These are phyloP conservation scores for Epichloe bromicola DNA, from an alignment of 2,329 filamentous ascomycete genomes.

Conservation along the genomic window DNA sequence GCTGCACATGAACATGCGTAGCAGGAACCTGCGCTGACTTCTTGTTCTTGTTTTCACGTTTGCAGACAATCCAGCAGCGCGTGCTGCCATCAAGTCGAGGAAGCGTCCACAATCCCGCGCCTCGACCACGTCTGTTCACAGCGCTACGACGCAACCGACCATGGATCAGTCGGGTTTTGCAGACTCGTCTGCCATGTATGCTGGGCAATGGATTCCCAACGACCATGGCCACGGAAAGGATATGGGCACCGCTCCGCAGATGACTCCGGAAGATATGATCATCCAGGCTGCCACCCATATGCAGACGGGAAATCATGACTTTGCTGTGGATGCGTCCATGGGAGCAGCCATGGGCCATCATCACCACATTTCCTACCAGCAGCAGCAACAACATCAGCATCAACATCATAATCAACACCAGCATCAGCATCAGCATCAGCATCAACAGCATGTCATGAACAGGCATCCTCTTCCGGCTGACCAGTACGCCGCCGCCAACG, in stretches of 20 bases:
- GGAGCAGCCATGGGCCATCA: constrained; percentile 25
- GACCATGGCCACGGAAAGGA: constrained; percentile 31
- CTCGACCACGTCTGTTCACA: constrained; percentile 44
- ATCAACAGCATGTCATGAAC: constrained; percentile 25
- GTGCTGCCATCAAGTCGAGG: constrained; percentile 26
- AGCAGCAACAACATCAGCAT: constrained; percentile 20
- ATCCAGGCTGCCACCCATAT: constrained; percentile 44
- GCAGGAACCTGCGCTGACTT: constrained; percentile 5
- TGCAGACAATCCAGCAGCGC: constrained; percentile 18
- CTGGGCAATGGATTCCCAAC: constrained; percentile 36
- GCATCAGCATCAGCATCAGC: constrained; percentile 20
- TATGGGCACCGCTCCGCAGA: constrained; percentile 28
- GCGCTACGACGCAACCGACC: constrained; percentile 36
- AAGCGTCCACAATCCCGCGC: constrained; percentile 41
- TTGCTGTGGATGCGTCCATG: constrained; percentile 34
- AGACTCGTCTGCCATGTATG: constrained; percentile 31
- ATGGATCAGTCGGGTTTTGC: constrained; percentile 34
- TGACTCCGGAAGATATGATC: constrained; percentile 47
- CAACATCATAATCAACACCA: constrained; percentile 21
- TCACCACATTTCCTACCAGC: constrained; percentile 29
- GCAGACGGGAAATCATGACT: constrained; percentile 37
- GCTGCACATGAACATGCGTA: constrained; percentile 1
- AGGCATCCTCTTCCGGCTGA: constrained; percentile 43
- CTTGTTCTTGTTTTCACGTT: neutral
- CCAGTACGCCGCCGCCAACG: constrained; percentile 32